Base-by-base conservation (phyloP, 2,329 filamentous ascomycete species). In the Didymellaceae sp. region DNA sequence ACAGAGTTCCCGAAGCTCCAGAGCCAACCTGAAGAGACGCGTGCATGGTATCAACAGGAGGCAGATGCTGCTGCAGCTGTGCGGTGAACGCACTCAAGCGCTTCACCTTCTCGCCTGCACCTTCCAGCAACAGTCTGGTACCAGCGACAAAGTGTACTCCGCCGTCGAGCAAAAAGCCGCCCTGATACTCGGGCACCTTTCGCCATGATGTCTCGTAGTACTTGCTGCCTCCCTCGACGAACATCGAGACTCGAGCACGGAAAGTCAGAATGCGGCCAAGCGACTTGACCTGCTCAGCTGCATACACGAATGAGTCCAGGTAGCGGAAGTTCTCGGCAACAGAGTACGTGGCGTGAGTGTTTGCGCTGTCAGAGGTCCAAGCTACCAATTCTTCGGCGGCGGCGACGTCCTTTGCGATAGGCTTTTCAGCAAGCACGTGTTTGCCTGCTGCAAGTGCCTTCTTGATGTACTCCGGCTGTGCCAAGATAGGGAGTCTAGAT, bases 241-340 rank as follows among this genome's bases (percentile, higher is more conserved):
- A 71, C 2, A 65, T 67, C 52, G 77, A 75, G 46, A 79, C 66
- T 26, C 77, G 73, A 4, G 80, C 70, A 13, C 76, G 73, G 68
- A 88, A 87, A 11, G 80, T 75, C 2, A 82, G 73, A 1, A 86
- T 67, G 53, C 77, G 78, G 9, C 84, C 84, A 1, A 87, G 73
- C 38, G 77, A 72, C 53, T 78, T 68, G 7, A 83, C 71, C 55
- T 81, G 74, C 45, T 77, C 61, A 0, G 75, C 73, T 0, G 78
- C 87, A 59, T 80, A 81, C 10, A 71, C 50, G 63, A 84, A 85
- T 9, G 77, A 76, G 22, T 81, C 76, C 46, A 82, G 70, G 74
- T 85, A 91, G 41, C 89, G 81, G 66, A 84, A 88, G 72, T 92
- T 91, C 72, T 92, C 89, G 0, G 87, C 89, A 3, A 92, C 65